Evolutionary conservation across 2,329 filamentous ascomycete species (phyloP), one percentile per base, ranked within the genome.

Genomic region (Sphaerulina vaccinii): DNA sequence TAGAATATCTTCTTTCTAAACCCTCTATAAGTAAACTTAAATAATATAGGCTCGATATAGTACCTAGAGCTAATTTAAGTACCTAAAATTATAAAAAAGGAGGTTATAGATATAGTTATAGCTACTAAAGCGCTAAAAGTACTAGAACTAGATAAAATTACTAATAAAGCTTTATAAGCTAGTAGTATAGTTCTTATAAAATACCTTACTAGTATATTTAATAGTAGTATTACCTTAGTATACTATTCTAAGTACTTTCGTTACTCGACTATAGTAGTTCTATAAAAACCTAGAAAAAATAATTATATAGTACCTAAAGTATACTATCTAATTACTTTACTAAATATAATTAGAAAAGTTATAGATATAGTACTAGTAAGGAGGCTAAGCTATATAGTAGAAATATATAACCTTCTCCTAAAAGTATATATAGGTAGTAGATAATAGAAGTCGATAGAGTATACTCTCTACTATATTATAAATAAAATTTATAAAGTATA

Each of bases 101-200:
- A 38, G 35, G 35, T 38, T 16, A 15, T 38, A 18, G 35, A 38
- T 15, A 15, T 38, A 38, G 35, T 38, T 38, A 38, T 15, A 15
- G 16, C 35, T 38, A 38, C 35, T 18, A 43, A 43, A 29, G 40
- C 22, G 22, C 40, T 43, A 5, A 43, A 43, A 29, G 40, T 32
- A 43, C 40, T 32, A 43, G 40, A 23, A 29, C 23, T 19, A 19
- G 40, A 43, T 19, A 19, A 29, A 15, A 43, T 43, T 19, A 19
- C 22, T 15, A 43, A 43, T 32, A 43, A 43, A 43, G 40, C 40
- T 43, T 15, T 43, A 32, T 18, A 38, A 15, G 35, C 35, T 18
- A 18, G 35, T 38, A 38, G 35, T 38, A 18, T 15, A 15, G 10
- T 38, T 18, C 35, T 38, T 38, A 18, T 18, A 38, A 38, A 38